Evolutionary conservation across 331 rosid species (phyloP), one percentile per base, ranked within the genome.

Genomic region (Dryas integrifolia): DNA sequence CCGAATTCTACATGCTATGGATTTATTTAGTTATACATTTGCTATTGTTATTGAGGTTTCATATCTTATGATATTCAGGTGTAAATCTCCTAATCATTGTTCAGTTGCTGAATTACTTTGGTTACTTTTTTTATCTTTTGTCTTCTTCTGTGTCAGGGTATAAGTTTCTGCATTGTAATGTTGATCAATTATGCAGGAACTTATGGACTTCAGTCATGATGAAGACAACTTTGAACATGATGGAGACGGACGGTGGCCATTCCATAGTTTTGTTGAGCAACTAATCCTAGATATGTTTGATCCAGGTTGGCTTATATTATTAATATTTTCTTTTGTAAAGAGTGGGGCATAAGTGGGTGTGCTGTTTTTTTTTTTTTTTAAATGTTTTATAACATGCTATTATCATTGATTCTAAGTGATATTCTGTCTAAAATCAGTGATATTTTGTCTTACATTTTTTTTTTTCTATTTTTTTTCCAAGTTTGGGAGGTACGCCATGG

Each of bases 401-500:
- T 35, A 70, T 59, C 4, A 72, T 79, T 53, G 43, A 26, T 51
- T 76, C 65, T 16, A 30, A 73, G 39, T 81, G 59, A 14, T 76
- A 46, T 3, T 65, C 45, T 69, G 66, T 77, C 60, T 77, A 30
- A 30, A 30, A 30, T 1, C 67, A 70, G 39, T 79, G 59, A 14
- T 76, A 46, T 3, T 65, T 50, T 69, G 66, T 79, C 60, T 77
- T 26, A 65, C 35, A 52, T 9, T 45, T 7, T 44, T 44, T 16
- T 43, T 4, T 21, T 30, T 14, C 41, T 71, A 26, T 8, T 24
- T 81, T n/a, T 80, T 63, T 72, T 72, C 65, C 57, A 86, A 94
- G 98, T 86, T 79, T 94, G 98, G 98, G 98, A 91, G 84, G 73
- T 94, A 35, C 97, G 97, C 50, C 98, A 94, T 87, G 98, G 98